Evolutionary conservation across 257 asterid species (phyloP).

Genomic region (Scutellaria galericulata): DNA sequence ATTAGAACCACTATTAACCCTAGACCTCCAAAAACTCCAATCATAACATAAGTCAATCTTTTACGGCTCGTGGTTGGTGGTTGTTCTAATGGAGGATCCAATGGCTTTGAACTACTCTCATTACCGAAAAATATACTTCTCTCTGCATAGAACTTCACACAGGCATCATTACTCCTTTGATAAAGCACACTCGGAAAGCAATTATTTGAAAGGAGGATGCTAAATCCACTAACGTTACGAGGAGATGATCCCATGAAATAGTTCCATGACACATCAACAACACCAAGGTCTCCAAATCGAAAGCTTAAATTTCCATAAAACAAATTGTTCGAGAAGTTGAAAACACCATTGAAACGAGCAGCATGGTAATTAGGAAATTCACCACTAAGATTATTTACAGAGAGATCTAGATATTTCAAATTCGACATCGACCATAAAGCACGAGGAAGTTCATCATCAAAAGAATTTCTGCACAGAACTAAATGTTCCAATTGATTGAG

Average conservation of each 20-base stretch:
- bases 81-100: constrained; percentile 17
- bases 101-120: neutral
- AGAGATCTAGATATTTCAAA: constrained; percentile 53
- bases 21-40: constrained; percentile 66
- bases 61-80: constrained; percentile 9
- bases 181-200: constrained; percentile 43
- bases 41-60: constrained; percentile 43
- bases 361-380: constrained; percentile 32
- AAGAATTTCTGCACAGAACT: constrained; percentile 41
- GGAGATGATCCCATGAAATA: constrained; percentile 60
- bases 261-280: constrained; percentile 61
- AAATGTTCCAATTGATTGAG: constrained; percentile 39
- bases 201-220: constrained; percentile 39
- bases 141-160: constrained; percentile 50
- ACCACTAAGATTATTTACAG: constrained; percentile 67
- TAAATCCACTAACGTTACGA: neutral
- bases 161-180: constrained; percentile 49
- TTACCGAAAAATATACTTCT: constrained; percentile 32
- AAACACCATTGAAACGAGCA: constrained; percentile 36
- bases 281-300: constrained; percentile 25
- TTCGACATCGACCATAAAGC: constrained; percentile 42
- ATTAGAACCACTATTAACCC: constrained; percentile 50
- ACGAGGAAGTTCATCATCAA: constrained; percentile 48
- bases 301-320: constrained; percentile 59
- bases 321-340: constrained; percentile 66